Evolutionary conservation across 768 basidiomycete species (phyloP).

Genomic region (Suillus subalutaceus): DNA sequence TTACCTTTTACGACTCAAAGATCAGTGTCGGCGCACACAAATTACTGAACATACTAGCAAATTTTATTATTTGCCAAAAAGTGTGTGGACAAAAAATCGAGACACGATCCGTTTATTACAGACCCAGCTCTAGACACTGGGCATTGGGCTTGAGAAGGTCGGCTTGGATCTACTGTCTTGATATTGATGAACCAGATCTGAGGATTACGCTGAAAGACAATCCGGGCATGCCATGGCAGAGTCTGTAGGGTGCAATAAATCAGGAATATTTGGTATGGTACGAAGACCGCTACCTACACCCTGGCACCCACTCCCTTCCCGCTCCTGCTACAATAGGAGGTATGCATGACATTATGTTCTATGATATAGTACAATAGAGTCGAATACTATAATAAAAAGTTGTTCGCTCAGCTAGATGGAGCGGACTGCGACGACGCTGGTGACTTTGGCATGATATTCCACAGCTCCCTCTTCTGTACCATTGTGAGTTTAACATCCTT

Average conservation of each 20-base stretch:
- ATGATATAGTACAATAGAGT: constrained; percentile 1
- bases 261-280: neutral
- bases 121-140: neutral
- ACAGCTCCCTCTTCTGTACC: constrained; percentile 9
- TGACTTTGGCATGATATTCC: constrained; percentile 6
- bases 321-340: neutral
- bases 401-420: constrained; percentile 5
- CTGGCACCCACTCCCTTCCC: neutral
- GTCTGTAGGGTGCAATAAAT: neutral
- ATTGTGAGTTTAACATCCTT: constrained; percentile 8
- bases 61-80: too few species aligned
- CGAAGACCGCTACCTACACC: neutral
- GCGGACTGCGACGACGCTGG: neutral
- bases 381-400: neutral
- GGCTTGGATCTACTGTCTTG: neutral
- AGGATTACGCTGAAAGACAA: neutral
- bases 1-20: neutral
- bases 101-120: neutral
- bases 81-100: neutral
- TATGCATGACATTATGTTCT: neutral
- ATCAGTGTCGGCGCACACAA: neutral
- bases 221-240: neutral
- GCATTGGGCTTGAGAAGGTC: neutral
- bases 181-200: neutral
- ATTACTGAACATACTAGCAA: neutral